A percentile compares a stretch with the other conserved stretches of the same genome.
These are phyloP conservation scores for Diaporthe citriasiana DNA, from an alignment of 2,329 filamentous ascomycete genomes.

Conservation along the genomic window DNA sequence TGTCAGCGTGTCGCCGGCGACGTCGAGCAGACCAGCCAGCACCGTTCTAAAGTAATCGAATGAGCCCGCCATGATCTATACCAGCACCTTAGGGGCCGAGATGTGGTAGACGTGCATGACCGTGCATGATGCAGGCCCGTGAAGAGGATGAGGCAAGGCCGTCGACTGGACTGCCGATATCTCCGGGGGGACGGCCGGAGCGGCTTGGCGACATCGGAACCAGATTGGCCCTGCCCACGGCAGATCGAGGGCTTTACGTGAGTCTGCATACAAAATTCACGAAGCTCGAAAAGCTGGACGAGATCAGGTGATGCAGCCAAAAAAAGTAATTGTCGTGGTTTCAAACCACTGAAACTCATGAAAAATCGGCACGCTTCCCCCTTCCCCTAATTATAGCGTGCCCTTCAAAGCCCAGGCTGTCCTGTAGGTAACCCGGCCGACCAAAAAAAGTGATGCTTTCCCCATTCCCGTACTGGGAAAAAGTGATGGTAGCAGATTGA, in stretches of 20 bases:
- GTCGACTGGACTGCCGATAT: conserved; percentile 1
- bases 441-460: not conserved
- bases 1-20: conserved; percentile 5
- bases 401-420: not conserved
- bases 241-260: not conserved
- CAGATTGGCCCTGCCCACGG: not conserved
- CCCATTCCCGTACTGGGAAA: no score
- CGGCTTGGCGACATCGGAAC: conserved; percentile 14
- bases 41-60: not conserved
- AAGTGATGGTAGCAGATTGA: not conserved
- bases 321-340: not conserved
- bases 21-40: conserved; percentile 8
- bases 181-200: not conserved
- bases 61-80: conserved; percentile 5
- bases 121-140: not conserved
- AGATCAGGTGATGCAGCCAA: not conserved
- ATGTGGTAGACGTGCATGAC: not conserved
- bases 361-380: not conserved
- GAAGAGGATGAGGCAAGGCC: not conserved
- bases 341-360: not conserved
- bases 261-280: not conserved
- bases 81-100: not conserved
- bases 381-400: not conserved
- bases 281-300: rapidly evolving
- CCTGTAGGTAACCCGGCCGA: not conserved